These are phyloP conservation scores for Mycena galericulata DNA, from an alignment of 768 basidiomycete species.

Conservation along the genomic window DNA sequence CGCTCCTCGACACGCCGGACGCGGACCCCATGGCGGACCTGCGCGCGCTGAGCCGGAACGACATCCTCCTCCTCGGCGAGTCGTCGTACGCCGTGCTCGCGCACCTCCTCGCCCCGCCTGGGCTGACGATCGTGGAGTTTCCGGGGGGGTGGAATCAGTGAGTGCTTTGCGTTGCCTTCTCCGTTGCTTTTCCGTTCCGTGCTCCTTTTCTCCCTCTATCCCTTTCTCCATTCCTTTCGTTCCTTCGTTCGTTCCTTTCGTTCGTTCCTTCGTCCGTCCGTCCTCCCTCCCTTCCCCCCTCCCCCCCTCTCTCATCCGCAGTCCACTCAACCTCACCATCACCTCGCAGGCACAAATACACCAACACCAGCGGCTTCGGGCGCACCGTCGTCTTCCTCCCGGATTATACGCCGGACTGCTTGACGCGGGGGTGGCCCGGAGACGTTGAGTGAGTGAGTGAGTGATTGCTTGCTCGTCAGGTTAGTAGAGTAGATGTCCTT, in stretches of 20 bases:
- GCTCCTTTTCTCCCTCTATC: too few species aligned
- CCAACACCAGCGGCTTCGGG: not conserved
- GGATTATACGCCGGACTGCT: not conserved
- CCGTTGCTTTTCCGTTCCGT: not conserved
- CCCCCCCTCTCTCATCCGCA: too few species aligned
- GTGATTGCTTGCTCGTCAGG: too few species aligned
- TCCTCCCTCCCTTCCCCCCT: too few species aligned
- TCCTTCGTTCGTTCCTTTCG: too few species aligned
- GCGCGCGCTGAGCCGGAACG: not conserved
- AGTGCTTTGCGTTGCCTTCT: not conserved
- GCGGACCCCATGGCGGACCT: not conserved
- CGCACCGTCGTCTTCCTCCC: not conserved
- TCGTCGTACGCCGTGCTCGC: not conserved
- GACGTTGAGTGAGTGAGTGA: too few species aligned
- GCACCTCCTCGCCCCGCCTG: conserved; percentile 13
- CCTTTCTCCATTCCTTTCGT: too few species aligned
- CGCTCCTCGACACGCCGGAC: conserved; percentile 1
- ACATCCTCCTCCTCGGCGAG: conserved; percentile 8
- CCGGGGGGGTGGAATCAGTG: not conserved
- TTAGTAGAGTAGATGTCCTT: too few species aligned
- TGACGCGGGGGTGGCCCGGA: too few species aligned
- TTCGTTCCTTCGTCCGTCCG: too few species aligned
- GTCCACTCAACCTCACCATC: too few species aligned
- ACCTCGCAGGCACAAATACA: not conserved
- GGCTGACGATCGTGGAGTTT: not conserved